Evolutionary conservation across 2,329 filamentous ascomycete species (phyloP), one percentile per base, ranked within the genome.

Genomic region (Dactylellina sp.): DNA sequence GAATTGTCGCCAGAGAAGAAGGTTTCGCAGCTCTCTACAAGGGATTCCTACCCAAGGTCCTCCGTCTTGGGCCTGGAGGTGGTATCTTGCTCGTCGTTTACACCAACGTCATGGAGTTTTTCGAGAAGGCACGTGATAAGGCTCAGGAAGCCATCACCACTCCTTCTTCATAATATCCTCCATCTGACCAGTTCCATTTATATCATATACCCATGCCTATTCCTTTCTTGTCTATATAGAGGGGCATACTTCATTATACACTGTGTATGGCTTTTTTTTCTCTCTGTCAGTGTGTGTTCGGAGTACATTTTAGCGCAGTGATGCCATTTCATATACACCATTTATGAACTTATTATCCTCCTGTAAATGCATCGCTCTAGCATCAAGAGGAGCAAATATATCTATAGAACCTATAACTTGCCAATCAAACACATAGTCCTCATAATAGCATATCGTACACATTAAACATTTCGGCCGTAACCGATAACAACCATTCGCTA

Each of bases 21-120:
- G 95, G 95, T 3, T 94, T 97, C 81, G 83, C 83, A 52, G 95
- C 95, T 40, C 85, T 99, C 72, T 99, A 99, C 86, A 99, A 98
- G 87, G 95, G 95, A 14, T 99, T 99, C 86, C 80, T 95, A 76
- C 95, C 95, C 78, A 99, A 99, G 87, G 95, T 97, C 37, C 85
- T 96, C 49, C 81, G 82, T 83, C 82, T 87, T 39, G 85, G 85
- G 22, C 85, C 85, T 39, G 84, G 84, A 80, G 86, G 86, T 77
- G 86, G 80, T 77, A 90, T 96, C 78, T 84, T 96, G 70, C 85
- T 96, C 44, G 92, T 94, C 62, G 91, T 95, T 55, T 95, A 91
- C 83, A 93, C 91, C n/a, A 89, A 89, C 63, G 89, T 93, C 68
- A 92, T 92, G 88, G 93, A 97, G 81, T 96, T 96, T 82, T 97